Percentiles rank a stretch among this genome's conserved stretches.
These are phyloP conservation scores for Pseudomicrostroma phylloplanum DNA, from an alignment of 1,284 basidiomycete species.

Conservation along the genomic window DNA sequence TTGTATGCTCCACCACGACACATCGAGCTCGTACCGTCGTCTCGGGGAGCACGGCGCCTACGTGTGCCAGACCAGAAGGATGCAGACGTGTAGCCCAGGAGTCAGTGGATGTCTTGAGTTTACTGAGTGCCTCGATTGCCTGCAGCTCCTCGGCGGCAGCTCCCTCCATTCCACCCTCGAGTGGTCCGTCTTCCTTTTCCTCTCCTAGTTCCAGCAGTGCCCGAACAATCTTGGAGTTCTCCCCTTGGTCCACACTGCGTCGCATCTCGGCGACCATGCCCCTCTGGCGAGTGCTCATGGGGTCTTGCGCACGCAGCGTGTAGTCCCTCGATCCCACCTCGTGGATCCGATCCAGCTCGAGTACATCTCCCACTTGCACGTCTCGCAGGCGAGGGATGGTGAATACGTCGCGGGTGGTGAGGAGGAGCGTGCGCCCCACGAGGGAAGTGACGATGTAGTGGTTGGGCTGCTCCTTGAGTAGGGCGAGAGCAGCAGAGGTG, in stretches of 20 bases:
- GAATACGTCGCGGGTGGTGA: constrained; percentile 80
- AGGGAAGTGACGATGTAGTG: constrained; percentile 74
- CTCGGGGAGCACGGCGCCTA: constrained; percentile 30
- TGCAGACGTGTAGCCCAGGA: constrained; percentile 38
- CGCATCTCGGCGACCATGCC: constrained; percentile 13
- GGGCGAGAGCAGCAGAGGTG: constrained; percentile 6
- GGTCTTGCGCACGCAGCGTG: constrained; percentile 63
- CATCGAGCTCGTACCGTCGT: constrained; percentile 65
- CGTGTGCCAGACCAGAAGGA: constrained; percentile 40
- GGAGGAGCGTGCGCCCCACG: constrained; percentile 76
- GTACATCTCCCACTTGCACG: constrained; percentile 67
- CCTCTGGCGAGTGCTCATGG: constrained; percentile 19
- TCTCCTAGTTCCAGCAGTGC: neutral
- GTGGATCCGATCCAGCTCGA: constrained; percentile 77
- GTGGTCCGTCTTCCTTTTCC: too few species aligned
- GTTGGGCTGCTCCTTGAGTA: constrained; percentile 10
- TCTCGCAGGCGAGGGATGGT: constrained; percentile 77
- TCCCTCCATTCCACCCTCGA: neutral
- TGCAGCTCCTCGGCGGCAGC: constrained; percentile 2
- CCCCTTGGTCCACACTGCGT: constrained; percentile 1
- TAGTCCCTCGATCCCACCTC: constrained; percentile 92
- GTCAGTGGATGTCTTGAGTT: constrained; percentile 20
- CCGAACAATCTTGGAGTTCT: neutral
- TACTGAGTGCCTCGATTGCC: neutral
- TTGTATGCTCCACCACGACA: constrained; percentile 92